phyloP scores from a whole-genome alignment of 805 yeast genomes.

The Grigorovia transvaalensis region DNA sequence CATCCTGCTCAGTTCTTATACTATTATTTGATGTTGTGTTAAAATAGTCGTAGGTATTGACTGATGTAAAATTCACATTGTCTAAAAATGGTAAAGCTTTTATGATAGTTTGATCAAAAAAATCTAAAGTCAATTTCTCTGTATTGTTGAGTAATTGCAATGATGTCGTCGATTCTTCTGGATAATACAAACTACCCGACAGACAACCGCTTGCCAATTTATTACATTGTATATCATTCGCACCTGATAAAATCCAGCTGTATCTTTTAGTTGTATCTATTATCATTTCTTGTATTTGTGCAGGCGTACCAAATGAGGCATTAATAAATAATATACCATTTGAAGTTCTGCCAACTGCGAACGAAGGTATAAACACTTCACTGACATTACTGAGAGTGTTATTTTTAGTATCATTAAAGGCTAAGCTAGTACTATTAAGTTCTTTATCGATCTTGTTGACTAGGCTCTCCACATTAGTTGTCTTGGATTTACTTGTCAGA shows the following conservation, averaged over 20 bases:
- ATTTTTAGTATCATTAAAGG: too few relatives aligned
- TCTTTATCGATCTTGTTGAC: too few relatives aligned
- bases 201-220: constrained; percentile 6
- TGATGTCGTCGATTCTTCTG: constrained; percentile 14
- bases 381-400: background rate
- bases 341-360: constrained; percentile 17
- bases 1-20: background rate
- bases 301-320: constrained; percentile 25
- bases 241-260: constrained; percentile 26
- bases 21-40: background rate
- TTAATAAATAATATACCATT: constrained; percentile 25
- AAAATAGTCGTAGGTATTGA: background rate
- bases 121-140: constrained; percentile 10
- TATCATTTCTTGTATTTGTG: constrained; percentile 22
- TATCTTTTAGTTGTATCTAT: constrained; percentile 33
- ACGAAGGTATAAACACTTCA: constrained; percentile 8
- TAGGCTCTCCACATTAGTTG: background rate
- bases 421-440: too few relatives aligned
- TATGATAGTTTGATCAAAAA: constrained; percentile 17
- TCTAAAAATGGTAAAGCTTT: constrained; percentile 21
- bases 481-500: background rate
- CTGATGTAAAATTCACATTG: constrained; percentile 10
- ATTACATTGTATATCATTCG: constrained; percentile 6
- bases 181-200: constrained; percentile 8
- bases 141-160: constrained; percentile 2